These are phyloP conservation scores for Cyberlindnera samutprakarnensis DNA, from an alignment of 805 yeast genomes.

Conservation along the genomic window DNA sequence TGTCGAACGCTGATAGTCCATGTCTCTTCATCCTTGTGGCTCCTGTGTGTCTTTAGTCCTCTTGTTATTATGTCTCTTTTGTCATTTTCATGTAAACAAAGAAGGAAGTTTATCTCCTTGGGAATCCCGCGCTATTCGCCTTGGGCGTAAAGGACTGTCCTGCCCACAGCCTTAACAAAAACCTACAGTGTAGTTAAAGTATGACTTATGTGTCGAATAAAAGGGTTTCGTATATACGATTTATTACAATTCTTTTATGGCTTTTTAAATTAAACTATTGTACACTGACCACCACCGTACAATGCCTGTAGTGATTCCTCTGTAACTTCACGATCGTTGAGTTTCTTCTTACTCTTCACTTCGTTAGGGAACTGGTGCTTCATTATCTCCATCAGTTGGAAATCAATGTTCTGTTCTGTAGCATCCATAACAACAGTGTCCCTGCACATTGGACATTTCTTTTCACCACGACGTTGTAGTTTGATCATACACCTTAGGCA, in stretches of 20 bases:
- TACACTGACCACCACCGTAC: conserved; percentile 15
- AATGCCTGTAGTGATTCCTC: conserved; percentile 30
- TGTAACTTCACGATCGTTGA: conserved; percentile 41
- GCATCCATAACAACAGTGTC: conserved; percentile 48
- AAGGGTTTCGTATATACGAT: no score
- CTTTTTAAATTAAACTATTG: conserved; percentile 8
- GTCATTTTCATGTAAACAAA: no score
- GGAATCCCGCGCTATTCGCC: no score
- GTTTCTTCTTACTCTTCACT: conserved; percentile 52
- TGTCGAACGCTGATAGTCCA: conserved; percentile 42
- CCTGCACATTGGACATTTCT: conserved; percentile 62
- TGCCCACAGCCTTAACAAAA: no score
- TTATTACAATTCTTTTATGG: no score
- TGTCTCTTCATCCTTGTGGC: conserved; percentile 32
- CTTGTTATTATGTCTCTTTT: no score
- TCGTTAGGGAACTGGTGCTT: conserved; percentile 59
- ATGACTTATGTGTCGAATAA: no score
- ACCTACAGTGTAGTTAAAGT: no score
- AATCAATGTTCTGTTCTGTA: conserved; percentile 52
- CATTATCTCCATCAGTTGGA: conserved; percentile 43
- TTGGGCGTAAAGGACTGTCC: no score
- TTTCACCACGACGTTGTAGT: conserved; percentile 49
- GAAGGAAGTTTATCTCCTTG: no score
- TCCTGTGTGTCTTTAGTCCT: no score
- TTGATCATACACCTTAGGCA: conserved; percentile 69